These are phyloP conservation scores for Neurospora terricola DNA, from an alignment of 495 filamentous ascomycete genomes.

Conservation along the genomic window DNA sequence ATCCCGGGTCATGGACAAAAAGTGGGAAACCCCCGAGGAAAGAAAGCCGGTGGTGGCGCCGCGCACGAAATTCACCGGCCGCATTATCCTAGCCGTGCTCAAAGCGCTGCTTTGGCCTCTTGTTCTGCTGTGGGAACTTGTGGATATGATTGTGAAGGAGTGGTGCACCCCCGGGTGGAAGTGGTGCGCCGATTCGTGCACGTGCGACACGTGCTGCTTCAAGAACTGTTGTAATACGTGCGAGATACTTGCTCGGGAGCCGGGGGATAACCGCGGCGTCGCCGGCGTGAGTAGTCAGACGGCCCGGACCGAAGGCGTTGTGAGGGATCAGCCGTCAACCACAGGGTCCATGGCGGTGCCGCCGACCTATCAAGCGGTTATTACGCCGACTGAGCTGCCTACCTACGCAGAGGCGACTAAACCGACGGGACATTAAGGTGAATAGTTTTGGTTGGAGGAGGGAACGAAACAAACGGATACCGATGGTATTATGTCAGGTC, in stretches of 20 bases:
- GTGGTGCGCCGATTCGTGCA: not conserved
- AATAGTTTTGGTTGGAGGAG: no score
- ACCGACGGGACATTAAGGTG: no score
- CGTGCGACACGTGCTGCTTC: not conserved
- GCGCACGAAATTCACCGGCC: not conserved
- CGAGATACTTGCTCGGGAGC: not conserved
- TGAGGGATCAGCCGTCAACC: not conserved
- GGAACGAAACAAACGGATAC: no score
- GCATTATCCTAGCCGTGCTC: not conserved
- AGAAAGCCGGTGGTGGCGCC: no score
- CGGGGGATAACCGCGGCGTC: not conserved
- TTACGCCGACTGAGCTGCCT: no score
- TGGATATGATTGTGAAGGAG: not conserved
- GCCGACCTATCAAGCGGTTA: not conserved
- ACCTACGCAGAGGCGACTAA: no score
- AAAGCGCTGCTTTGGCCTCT: not conserved
- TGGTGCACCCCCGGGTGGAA: not conserved
- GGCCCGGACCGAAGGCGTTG: not conserved
- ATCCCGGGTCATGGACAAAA: no score
- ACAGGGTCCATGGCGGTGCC: not conserved
- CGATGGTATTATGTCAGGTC: no score
- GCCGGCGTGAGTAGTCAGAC: not conserved
- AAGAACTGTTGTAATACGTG: not conserved
- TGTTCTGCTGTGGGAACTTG: not conserved
- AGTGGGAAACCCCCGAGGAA: not conserved